A percentile compares a stretch with the other conserved stretches of the same genome.
Evolutionary conservation across 192 early-diverging fungal genomes (phyloP).

Genomic region (Chytriomyces sp.): DNA sequence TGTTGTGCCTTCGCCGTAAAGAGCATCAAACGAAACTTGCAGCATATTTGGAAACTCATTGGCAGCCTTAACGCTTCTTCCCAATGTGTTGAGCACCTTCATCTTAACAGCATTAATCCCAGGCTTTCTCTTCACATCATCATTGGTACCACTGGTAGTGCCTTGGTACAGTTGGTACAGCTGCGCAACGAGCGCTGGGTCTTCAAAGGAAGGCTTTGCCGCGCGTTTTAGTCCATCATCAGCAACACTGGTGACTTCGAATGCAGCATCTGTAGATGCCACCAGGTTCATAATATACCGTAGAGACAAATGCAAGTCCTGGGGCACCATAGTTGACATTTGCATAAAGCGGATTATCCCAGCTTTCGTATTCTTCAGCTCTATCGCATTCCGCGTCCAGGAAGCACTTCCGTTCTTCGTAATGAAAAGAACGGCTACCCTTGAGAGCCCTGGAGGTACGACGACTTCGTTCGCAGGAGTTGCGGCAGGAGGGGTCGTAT

Average conservation of each 20-base stretch:
- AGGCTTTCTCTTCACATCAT: conserved; percentile 27
- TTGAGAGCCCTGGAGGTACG: conserved; percentile 62
- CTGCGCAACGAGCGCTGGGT: conserved; percentile 49
- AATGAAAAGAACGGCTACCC: conserved; percentile 53
- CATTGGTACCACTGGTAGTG: conserved; percentile 16
- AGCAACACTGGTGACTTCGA: conserved; percentile 67
- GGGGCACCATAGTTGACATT: conserved; percentile 32
- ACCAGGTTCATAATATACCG: conserved; percentile 63
- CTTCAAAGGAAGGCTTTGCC: conserved; percentile 71
- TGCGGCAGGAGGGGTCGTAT: conserved; percentile 46
- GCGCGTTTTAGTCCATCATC: conserved; percentile 81
- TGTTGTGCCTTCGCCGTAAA: conserved; percentile 75
- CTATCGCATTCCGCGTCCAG: conserved; percentile 55
- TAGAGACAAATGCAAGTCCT: conserved; percentile 50
- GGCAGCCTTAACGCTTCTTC: conserved; percentile 67
- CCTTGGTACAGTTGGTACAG: conserved; percentile 71
- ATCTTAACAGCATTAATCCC: conserved; percentile 62
- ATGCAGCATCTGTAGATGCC: conserved; percentile 70
- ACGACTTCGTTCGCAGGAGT: conserved; percentile 10
- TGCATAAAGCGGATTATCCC: conserved; percentile 39
- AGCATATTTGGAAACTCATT: conserved; percentile 70
- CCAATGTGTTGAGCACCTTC: conserved; percentile 62
- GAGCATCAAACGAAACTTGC: conserved; percentile 76
- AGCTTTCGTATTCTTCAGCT: conserved; percentile 39
- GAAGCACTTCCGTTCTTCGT: conserved; percentile 75